Base-by-base conservation (phyloP, 2,329 filamentous ascomycete genomes). In the Nigrospora sphaerica region DNA sequence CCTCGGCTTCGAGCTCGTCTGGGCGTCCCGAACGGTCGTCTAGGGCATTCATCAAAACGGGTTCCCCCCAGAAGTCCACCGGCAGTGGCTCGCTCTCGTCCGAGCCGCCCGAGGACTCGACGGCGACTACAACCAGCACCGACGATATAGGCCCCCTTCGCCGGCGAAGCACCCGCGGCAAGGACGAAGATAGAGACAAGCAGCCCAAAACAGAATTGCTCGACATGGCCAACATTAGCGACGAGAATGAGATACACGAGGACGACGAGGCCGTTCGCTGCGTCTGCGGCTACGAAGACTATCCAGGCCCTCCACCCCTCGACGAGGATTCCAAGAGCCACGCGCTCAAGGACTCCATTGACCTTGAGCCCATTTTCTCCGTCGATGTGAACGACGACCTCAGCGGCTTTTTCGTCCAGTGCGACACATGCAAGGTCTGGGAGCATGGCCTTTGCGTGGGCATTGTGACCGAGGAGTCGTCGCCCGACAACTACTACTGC, bases 361-460 rank as follows among this genome's bases (percentile, higher is more conserved):
- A 81, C 58, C 64, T 73, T 52, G 74, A 82, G 57, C 68, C 77
- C 63, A 69, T 81, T 69, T 68, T 76, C 65, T 66, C 75, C 64
- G 69, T 82, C 70, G 71, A 83, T 52, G 74, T 88, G 52, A 81
- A 83, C 32, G 90, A 95, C 59, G 92, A 97, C 54, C 78, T 92
- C 54, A 93, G 92, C 39, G 92, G 91, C 44, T 86, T 97, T 68
- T 98, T 96, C 68, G 91, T 98, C 55, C 92, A 97, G 72, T 98
- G 93, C 77, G 93, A 97, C 69, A 77, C 88, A 53, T 98, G 93
- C 74, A 95, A 95, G 64, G 93, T 97, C 52, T 98, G 92, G 93
- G 93, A 98, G 66, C 93, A 98, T 64, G 93, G 93, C 59, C 92
- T 91, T 50, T 98, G 93, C 62, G 92, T 98, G 49, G 92, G 93